A percentile compares a stretch with the other conserved stretches of the same genome.
Evolutionary conservation across 108 stramenopile genomes (phyloP).

Genomic region (Asterionellopsis glacialis): DNA sequence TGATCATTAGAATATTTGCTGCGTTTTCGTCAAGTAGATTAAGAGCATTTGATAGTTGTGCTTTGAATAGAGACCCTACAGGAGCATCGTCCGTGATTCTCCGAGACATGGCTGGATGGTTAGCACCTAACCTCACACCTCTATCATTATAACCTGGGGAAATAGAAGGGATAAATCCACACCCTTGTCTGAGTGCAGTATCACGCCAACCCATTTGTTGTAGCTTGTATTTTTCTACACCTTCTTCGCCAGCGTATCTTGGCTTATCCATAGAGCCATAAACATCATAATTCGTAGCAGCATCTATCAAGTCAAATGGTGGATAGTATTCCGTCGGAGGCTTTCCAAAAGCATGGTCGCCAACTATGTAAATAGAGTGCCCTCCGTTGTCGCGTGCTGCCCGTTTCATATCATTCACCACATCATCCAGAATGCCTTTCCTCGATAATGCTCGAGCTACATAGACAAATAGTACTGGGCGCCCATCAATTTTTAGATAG

Average conservation of each 20-base stretch:
- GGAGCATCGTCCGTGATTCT: slow-evolving; percentile 4
- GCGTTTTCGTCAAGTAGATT: slow-evolving; percentile 7
- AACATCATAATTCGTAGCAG: slow-evolving; percentile 12
- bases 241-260: slow-evolving; percentile 4
- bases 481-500: slow-evolving; percentile 2
- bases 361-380: slow-evolving; percentile 10
- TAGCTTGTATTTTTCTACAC: slow-evolving; percentile 15
- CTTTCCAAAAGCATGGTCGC: not conserved
- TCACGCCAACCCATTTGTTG: slow-evolving; percentile 17
- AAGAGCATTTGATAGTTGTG: slow-evolving; percentile 7
- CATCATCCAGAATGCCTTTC: not conserved
- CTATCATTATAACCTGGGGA: slow-evolving; percentile 34
- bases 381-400: slow-evolving; percentile 12
- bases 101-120: slow-evolving; percentile 31
- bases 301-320: slow-evolving; percentile 7
- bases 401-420: slow-evolving; percentile 1
- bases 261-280: slow-evolving; percentile 4
- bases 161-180: slow-evolving; percentile 18
- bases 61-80: slow-evolving; percentile 12
- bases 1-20: no score
- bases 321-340: not conserved
- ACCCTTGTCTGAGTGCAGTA: slow-evolving; percentile 6
- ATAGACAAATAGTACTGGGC: slow-evolving; percentile 13
- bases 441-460: not conserved
- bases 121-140: slow-evolving; percentile 20